Evolutionary conservation across 1,284 basidiomycete species (phyloP), one percentile per base, ranked within the genome.

Genomic region (Trichosporon asahii): DNA sequence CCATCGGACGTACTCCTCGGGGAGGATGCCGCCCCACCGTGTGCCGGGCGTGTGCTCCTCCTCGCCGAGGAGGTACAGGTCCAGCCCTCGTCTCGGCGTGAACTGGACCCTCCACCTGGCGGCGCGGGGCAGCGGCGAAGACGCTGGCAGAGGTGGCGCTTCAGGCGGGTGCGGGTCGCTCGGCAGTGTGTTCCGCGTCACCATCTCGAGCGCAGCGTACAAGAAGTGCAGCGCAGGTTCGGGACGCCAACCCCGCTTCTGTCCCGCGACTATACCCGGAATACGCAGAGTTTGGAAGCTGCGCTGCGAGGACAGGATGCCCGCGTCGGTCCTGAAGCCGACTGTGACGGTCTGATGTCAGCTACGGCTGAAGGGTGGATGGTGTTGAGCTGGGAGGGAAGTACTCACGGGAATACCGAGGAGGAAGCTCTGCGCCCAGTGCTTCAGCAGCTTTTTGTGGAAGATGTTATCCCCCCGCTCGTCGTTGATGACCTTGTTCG

Each of bases 371-470:
- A 23, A 9, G 18, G 5, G 40, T 3, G 37, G 37, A 7, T 40
- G 23, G 53, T 25, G 23, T 12, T 18, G 23, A 60, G 40, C 29
- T 44, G 57, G 33, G 15, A 31, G 8, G 31, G 31, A n/a, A 23
- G 7, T 14, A 84, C 90, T 75, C 77, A 94, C 92, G 14, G 92
- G 92, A 23, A 97, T 90, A 57, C 95, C 94, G 53, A 98, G 87
- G 21, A 98, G 86, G 82, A 94, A 98, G 1, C 93, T 95, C 79
- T 99, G 96, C 70, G 96, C 90, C 87, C 96, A 98, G 84, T 96
- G 94, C 79, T 95, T 96, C 68, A 98, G 88, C 61, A 98, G 84
- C 80, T 98, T 98, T 93, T 90, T 91, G 80, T 95, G 93, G 76
- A 98, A 98, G 68, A 86, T 88, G 18, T 82, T 81, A 78, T 92